phyloP scores from a whole-genome alignment of 352 stramenopile species.

The Discostella stelligera region DNA sequence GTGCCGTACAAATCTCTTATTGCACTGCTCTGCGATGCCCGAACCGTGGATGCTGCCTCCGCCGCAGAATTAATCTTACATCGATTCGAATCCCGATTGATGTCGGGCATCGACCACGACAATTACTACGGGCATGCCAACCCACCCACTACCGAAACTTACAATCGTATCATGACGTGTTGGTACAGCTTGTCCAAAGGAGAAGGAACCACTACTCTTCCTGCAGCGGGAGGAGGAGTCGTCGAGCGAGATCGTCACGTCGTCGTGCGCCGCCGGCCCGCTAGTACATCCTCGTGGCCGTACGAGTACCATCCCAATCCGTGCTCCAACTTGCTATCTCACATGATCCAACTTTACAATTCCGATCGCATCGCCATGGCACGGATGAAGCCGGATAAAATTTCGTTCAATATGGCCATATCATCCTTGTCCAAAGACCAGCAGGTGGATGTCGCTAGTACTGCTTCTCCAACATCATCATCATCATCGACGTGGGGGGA shows the following conservation, averaged over 20 bases:
- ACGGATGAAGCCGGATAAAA: constrained; percentile 31
- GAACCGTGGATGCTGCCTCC: constrained; percentile 21
- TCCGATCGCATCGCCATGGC: constrained; percentile 6
- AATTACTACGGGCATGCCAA: constrained; percentile 20
- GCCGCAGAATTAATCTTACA: constrained; percentile 34
- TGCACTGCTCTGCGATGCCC: constrained; percentile 32
- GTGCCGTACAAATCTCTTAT: constrained; percentile 44
- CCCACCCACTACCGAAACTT: constrained; percentile 30
- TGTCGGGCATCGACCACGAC: not conserved
- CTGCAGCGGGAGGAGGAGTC: constrained; percentile 5
- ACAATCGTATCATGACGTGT: constrained; percentile 40
- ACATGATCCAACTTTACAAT: constrained; percentile 35
- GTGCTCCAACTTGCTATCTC: constrained; percentile 36
- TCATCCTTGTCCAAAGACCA: constrained; percentile 24
- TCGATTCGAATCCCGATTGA: constrained; percentile 26
- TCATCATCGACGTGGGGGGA: constrained; percentile 3
- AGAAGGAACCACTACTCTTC: not conserved
- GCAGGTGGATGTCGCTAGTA: not conserved
- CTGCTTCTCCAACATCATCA: not conserved
- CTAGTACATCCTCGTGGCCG: not conserved
- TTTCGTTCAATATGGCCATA: constrained; percentile 43
- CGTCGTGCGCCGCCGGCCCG: not conserved
- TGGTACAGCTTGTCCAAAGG: constrained; percentile 4
- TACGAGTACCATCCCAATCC: constrained; percentile 31
- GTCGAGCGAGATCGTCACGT: not conserved